Evolutionary conservation across 169 alveolate species (phyloP).

Genomic region (Babesia bigemina): DNA sequence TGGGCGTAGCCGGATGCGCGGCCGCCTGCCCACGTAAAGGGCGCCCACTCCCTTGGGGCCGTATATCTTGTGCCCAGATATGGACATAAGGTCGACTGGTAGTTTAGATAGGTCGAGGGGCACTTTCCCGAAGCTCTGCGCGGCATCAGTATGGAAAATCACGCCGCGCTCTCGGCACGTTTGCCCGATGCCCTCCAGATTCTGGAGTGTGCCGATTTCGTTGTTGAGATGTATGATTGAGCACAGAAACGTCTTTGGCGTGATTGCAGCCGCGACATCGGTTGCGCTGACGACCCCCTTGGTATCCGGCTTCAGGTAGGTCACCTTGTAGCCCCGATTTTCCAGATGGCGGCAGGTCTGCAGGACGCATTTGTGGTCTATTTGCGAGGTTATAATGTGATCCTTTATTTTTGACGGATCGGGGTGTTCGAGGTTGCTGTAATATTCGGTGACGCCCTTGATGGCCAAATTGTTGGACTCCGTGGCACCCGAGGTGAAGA

Average conservation of each 20-base stretch:
- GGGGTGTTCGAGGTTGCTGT: conserved; percentile 59
- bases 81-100: conserved; percentile 90
- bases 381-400: conserved; percentile 96
- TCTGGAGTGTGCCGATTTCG: conserved; percentile 97
- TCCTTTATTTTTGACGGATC: conserved; percentile 80
- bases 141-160: conserved; percentile 94
- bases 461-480: conserved; percentile 96
- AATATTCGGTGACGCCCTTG: conserved; percentile 89
- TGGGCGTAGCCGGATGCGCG: conserved; percentile 93
- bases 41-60: conserved; percentile 99
- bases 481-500: conserved; percentile 99
- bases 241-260: conserved; percentile 91
- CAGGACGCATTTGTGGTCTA: conserved; percentile 97
- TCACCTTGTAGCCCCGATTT: conserved; percentile 90
- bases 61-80: conserved; percentile 96
- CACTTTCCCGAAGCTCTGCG: conserved; percentile 92
- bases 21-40: conserved; percentile 92
- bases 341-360: conserved; percentile 89
- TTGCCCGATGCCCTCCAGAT: conserved; percentile 90
- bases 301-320: conserved; percentile 91
- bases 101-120: conserved; percentile 91
- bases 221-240: conserved; percentile 94
- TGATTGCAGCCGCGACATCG: conserved; percentile 88
- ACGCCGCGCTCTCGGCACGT: conserved; percentile 91
- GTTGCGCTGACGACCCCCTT: conserved; percentile 88